A percentile compares a stretch with the other conserved stretches of the same genome.
Conservation (phyloP, 495 filamentous ascomycete species). For the Gamarada debralockiae region DNA sequence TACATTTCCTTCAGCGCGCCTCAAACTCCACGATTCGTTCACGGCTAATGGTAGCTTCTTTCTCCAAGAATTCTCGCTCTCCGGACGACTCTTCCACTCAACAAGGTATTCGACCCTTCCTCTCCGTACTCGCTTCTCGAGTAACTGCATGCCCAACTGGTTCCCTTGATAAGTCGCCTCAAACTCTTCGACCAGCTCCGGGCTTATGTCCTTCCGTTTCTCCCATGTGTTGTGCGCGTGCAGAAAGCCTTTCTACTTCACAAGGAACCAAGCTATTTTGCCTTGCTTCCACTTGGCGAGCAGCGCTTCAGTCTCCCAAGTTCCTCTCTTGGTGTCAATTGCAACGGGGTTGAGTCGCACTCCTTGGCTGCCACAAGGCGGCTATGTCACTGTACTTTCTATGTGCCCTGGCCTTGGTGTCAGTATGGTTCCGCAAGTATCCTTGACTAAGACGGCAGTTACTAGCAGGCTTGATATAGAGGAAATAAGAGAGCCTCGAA, state of each 20-base stretch:
- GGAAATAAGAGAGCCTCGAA: too few species aligned
- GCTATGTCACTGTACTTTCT: slow-evolving; percentile 10
- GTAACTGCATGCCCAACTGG: too few species aligned
- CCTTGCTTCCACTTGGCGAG: slow-evolving; percentile 23
- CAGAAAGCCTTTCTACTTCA: slow-evolving; percentile 22
- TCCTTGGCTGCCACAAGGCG: slow-evolving; percentile 12
- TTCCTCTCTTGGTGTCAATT: slow-evolving; percentile 15
- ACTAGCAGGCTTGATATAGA: too few species aligned
- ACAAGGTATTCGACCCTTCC: too few species aligned
- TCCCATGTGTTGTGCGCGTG: slow-evolving; percentile 16
- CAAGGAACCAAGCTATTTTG: slow-evolving; percentile 15
- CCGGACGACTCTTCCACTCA: slow-evolving; percentile 20
- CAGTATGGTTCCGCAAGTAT: slow-evolving; percentile 7
- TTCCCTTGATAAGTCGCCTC: too few species aligned
- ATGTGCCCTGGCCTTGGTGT: slow-evolving; percentile 9
- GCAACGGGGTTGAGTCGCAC: slow-evolving; percentile 1
- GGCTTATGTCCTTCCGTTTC: slow-evolving; percentile 16
- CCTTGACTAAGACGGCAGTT: background rate
- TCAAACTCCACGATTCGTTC: slow-evolving; percentile 22
- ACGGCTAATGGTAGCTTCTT: slow-evolving; percentile 20
- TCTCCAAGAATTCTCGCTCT: slow-evolving; percentile 21
- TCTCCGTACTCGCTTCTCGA: too few species aligned
- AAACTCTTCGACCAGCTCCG: slow-evolving; percentile 22
- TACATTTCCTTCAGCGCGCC: slow-evolving; percentile 11
- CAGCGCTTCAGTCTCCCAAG: slow-evolving; percentile 20